Conservation (phyloP, 2,329 filamentous ascomycete species). For the Pseudogymnoascus sp. region DNA sequence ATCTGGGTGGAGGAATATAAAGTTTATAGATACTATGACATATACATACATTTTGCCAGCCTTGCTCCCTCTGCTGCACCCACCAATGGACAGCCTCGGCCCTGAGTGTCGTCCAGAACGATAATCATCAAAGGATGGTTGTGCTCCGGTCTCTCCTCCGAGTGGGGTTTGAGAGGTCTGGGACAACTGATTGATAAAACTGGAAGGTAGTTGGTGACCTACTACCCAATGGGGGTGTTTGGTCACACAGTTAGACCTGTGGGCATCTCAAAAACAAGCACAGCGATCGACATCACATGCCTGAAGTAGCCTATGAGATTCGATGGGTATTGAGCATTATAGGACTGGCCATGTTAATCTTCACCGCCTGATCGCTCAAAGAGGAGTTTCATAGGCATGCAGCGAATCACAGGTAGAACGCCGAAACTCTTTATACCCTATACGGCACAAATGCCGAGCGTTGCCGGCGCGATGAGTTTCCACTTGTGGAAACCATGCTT, state of each 20-base stretch:
- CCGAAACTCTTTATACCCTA: not conserved
- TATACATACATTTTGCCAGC: not conserved
- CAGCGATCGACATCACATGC: slow-evolving; percentile 7
- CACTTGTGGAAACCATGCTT: not conserved
- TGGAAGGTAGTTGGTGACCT: not conserved
- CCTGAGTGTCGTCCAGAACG: not conserved
- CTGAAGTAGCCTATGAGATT: slow-evolving; percentile 2
- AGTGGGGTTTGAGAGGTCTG: not conserved
- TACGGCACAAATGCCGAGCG: slow-evolving; percentile 1
- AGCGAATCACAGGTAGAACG: not conserved
- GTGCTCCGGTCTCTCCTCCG: not conserved
- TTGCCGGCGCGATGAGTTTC: slow-evolving; percentile 4
- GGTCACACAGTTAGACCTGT: not conserved
- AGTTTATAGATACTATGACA: not conserved
- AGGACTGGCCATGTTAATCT: not conserved
- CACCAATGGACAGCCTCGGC: not conserved
- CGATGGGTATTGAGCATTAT: not conserved
- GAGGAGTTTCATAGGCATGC: not conserved
- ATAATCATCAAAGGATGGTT: not conserved
- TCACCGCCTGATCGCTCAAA: not conserved
- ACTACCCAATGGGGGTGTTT: not conserved
- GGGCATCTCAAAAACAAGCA: slow-evolving; percentile 1
- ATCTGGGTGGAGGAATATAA: slow-evolving; percentile 39
- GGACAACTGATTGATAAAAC: not conserved
- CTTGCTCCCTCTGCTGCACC: not conserved